A percentile compares a stretch with the other conserved stretches of the same genome.
Evolutionary conservation across 306 rosid species (phyloP).

Genomic region (Quercus parvula): DNA sequence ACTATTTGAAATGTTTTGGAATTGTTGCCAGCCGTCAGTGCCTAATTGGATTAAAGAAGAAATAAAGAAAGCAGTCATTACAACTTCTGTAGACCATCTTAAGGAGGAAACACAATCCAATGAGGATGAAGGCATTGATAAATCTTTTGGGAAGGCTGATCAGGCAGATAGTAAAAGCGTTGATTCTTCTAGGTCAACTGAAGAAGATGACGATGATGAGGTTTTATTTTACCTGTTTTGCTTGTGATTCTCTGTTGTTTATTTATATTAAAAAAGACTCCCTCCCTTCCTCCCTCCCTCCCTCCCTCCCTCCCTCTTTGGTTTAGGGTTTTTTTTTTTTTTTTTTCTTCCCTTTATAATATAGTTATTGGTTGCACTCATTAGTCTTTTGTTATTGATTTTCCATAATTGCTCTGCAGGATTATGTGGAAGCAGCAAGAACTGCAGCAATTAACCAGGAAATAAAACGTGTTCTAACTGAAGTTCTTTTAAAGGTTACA

Average conservation of each 20-base stretch:
- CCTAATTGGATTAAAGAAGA: constrained; percentile 99
- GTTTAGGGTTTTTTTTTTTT: neutral
- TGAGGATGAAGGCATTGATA: constrained; percentile 53
- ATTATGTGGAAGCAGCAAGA: constrained; percentile 68
- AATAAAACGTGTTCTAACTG: constrained; percentile 86
- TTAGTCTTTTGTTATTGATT: neutral
- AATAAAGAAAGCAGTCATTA: constrained; percentile 81
- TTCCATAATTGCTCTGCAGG: constrained; percentile 35
- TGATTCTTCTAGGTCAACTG: constrained; percentile 81
- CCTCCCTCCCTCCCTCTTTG: neutral
- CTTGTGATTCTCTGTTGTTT: neutral
- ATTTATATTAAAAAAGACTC: neutral
- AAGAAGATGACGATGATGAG: constrained; percentile 94
- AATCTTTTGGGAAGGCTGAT: constrained; percentile 50
- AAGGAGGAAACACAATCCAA: constrained; percentile 51
- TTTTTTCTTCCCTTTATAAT: neutral
- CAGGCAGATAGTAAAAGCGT: constrained; percentile 75
- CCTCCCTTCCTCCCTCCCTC: too few species aligned
- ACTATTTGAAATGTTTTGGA: neutral
- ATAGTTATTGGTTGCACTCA: neutral
- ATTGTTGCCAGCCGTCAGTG: constrained; percentile 70
- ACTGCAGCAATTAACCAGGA: constrained; percentile 85
- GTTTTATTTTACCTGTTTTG: constrained; percentile 35
- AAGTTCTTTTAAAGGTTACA: constrained; percentile 84
- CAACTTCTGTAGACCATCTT: constrained; percentile 65